Percentiles rank a stretch among this genome's conserved stretches.
These are phyloP conservation scores for Papiliotrema terrestris DNA, from an alignment of 1,284 basidiomycete species.

Conservation along the genomic window DNA sequence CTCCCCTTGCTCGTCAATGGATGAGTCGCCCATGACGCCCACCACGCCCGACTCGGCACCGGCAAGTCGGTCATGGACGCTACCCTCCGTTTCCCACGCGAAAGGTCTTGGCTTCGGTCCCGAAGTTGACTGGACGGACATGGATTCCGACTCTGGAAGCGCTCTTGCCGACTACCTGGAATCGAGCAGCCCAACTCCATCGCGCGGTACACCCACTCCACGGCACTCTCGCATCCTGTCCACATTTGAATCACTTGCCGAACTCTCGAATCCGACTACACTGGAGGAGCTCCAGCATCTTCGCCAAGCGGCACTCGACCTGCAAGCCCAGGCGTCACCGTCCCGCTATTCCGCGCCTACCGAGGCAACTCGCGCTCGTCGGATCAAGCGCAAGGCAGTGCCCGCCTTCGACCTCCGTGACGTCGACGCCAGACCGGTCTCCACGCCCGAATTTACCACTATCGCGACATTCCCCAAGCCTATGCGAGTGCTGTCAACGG, in stretches of 20 bases:
- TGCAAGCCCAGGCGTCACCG: not conserved
- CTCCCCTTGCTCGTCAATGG: constrained; percentile 4
- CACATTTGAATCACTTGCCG: not conserved
- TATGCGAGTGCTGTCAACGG: not conserved
- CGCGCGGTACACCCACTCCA: not conserved
- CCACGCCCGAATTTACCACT: not conserved
- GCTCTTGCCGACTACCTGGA: not conserved
- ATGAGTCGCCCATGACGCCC: constrained; percentile 4
- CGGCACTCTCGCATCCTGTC: not conserved
- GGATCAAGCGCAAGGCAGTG: constrained; percentile 15
- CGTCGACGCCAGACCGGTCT: not conserved
- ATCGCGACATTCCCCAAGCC: not conserved
- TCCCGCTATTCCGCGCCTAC: not conserved
- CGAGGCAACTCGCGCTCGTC: not conserved
- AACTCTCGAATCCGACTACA: not conserved
- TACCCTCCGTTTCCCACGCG: not conserved
- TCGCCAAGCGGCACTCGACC: constrained; percentile 5
- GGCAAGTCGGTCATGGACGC: not conserved
- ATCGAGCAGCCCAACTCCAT: not conserved
- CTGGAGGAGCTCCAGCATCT: constrained; percentile 2
- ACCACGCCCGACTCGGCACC: constrained; percentile 1
- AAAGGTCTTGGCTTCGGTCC: constrained; percentile 4
- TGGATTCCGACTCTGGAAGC: not conserved
- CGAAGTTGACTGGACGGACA: not conserved
- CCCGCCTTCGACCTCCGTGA: constrained; percentile 2